Evolutionary conservation across 805 yeast genomes (phyloP).

Genomic region (Kazachstania taianensis): DNA sequence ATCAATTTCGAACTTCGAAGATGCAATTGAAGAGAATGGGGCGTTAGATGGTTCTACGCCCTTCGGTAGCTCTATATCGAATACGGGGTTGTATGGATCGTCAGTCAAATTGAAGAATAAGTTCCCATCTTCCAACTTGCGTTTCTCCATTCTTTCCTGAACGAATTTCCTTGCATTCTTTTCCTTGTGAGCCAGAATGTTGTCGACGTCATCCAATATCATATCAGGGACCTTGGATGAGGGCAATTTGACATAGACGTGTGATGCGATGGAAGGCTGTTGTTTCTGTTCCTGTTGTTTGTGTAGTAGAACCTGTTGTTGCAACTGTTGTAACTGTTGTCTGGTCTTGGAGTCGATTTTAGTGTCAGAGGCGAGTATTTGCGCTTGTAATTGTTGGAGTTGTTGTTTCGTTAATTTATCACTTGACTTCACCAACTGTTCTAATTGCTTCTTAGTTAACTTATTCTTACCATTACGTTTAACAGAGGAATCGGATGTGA

Average conservation of each 20-base stretch:
- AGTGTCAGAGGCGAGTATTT: conserved; percentile 6
- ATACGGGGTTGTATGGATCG: conserved; percentile 73
- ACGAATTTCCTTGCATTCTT: conserved; percentile 76
- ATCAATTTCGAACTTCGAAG: conserved; percentile 55
- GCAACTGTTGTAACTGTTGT: conserved; percentile 9
- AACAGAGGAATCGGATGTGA: conserved; percentile 15
- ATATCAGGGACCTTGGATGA: conserved; percentile 89
- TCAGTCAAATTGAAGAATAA: conserved; percentile 82
- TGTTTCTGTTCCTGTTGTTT: conserved; percentile 8
- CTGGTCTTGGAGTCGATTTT: conserved; percentile 1
- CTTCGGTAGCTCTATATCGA: conserved; percentile 52
- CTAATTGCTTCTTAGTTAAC: conserved; percentile 15
- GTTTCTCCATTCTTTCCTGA: conserved; percentile 65
- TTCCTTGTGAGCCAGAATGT: conserved; percentile 63
- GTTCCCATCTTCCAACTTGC: conserved; percentile 54
- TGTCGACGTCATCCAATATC: conserved; percentile 74
- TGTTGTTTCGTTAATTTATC: conserved; percentile 20
- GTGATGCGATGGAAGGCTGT: conserved; percentile 29
- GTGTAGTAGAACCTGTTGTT: conserved; percentile 14
- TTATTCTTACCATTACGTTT: conserved; percentile 11
- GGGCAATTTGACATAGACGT: conserved; percentile 79
- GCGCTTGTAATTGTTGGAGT: conserved; percentile 14
- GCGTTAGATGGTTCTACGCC: conserved; percentile 50
- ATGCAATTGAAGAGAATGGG: conserved; percentile 72
- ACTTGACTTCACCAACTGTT: conserved; percentile 13